Conservation (phyloP, 2,329 filamentous ascomycete genomes). For the Zopfia rhizophila region DNA sequence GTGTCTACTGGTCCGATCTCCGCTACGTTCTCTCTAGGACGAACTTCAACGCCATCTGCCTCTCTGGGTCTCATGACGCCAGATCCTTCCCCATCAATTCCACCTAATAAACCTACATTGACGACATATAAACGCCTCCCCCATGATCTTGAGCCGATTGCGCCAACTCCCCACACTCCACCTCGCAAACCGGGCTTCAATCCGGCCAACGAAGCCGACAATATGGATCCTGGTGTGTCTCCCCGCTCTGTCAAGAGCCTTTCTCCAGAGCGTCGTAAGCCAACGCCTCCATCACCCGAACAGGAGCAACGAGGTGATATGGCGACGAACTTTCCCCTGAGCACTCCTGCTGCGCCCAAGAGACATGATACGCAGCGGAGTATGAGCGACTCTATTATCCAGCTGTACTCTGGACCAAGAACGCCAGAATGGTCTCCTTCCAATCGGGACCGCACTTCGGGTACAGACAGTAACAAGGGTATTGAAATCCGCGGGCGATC, state of each 20-base stretch:
- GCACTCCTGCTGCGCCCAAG: constrained; percentile 29
- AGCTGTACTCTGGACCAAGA: constrained; percentile 24
- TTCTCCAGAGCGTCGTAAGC: constrained; percentile 34
- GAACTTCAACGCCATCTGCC: constrained; percentile 27
- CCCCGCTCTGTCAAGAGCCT: constrained; percentile 30
- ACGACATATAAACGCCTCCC: constrained; percentile 14
- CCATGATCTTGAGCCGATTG: constrained; percentile 17
- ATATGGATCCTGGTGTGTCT: constrained; percentile 34
- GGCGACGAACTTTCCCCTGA: constrained; percentile 36
- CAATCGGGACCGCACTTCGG: constrained; percentile 1
- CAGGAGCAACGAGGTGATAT: constrained; percentile 35
- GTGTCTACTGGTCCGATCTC: constrained; percentile 24
- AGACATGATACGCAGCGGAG: constrained; percentile 33
- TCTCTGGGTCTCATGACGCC: constrained; percentile 17
- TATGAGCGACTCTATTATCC: constrained; percentile 37
- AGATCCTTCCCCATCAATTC: constrained; percentile 15
- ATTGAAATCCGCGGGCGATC: constrained; percentile 23
- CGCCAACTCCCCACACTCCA: constrained; percentile 31
- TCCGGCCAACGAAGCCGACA: constrained; percentile 27
- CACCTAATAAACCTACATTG: constrained; percentile 5
- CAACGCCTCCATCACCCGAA: constrained; percentile 34
- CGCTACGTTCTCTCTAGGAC: constrained; percentile 15
- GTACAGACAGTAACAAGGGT: constrained; percentile 3
- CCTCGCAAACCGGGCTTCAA: constrained; percentile 20
- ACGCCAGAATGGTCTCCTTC: constrained; percentile 20